Percentiles rank a stretch among this genome's conserved stretches.
Evolutionary conservation across 495 filamentous ascomycete genomes (phyloP).

Genomic region (Bryoglossum gracile): DNA sequence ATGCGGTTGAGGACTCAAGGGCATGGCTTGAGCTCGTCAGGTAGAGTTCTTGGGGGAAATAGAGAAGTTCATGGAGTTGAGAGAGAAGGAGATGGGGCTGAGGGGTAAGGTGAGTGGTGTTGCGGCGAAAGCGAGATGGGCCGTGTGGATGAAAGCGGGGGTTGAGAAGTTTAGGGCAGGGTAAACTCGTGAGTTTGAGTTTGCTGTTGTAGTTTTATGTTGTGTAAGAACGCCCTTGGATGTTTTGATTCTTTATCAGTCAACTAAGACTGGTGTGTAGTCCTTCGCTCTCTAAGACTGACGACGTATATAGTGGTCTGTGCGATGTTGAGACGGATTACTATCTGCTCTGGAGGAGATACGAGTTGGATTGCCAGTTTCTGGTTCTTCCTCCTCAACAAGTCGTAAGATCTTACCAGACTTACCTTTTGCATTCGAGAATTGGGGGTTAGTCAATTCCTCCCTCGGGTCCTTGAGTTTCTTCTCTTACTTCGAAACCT

Average conservation of each 20-base stretch:
- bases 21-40: too few species aligned
- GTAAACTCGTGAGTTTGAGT: conserved; percentile 27
- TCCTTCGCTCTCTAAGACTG: not conserved
- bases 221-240: not conserved
- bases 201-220: conserved; percentile 10
- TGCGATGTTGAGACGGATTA: not conserved
- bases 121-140: conserved; percentile 26
- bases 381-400: too few species aligned
- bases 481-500: too few species aligned
- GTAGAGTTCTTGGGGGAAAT: conserved; percentile 26
- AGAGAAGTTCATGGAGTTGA: conserved; percentile 22
- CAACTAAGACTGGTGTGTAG: not conserved
- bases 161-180: conserved; percentile 26
- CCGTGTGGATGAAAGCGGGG: conserved; percentile 23
- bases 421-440: too few species aligned
- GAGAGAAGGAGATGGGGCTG: conserved; percentile 7
- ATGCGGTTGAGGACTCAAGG: conserved; percentile 22
- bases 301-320: conserved; percentile 3
- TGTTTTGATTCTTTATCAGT: not conserved
- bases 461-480: too few species aligned
- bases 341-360: conserved; percentile 16
- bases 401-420: too few species aligned
- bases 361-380: not conserved
- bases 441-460: too few species aligned
- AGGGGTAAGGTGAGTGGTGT: conserved; percentile 5